Evolutionary conservation across 352 stramenopile species (phyloP).

Genomic region (Globisporangium apiculatum): DNA sequence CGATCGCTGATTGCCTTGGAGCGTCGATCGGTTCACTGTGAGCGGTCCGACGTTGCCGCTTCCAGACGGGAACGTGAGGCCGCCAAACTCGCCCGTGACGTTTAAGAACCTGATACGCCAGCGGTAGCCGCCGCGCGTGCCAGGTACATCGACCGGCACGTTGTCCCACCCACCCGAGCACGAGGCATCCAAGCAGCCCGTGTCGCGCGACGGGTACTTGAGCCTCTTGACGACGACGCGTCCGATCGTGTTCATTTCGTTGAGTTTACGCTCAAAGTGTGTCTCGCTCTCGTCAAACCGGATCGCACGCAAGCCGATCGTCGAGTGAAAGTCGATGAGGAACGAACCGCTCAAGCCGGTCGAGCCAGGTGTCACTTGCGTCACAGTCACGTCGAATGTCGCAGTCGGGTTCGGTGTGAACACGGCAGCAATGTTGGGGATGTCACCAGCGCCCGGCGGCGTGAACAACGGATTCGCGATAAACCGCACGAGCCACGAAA

Average conservation of each 20-base stretch:
- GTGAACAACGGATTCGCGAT: slow-evolving; percentile 88
- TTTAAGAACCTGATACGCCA: slow-evolving; percentile 75
- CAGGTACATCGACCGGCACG: slow-evolving; percentile 56
- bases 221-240: slow-evolving; percentile 86
- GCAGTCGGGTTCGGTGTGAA: slow-evolving; percentile 21
- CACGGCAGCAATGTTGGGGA: slow-evolving; percentile 51
- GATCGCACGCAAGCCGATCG: slow-evolving; percentile 64
- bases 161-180: slow-evolving; percentile 91
- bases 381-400: slow-evolving; percentile 58
- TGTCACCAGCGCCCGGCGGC: slow-evolving; percentile 88
- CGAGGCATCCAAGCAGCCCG: slow-evolving; percentile 31
- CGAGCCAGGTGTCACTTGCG: slow-evolving; percentile 84
- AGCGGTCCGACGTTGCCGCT: slow-evolving; percentile 70
- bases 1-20: slow-evolving; percentile 37
- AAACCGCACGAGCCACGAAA: slow-evolving; percentile 92
- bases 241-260: slow-evolving; percentile 94
- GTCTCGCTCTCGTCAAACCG: slow-evolving; percentile 84
- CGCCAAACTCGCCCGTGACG: slow-evolving; percentile 60
- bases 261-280: slow-evolving; percentile 87
- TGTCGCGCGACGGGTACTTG: slow-evolving; percentile 77
- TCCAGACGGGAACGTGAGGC: slow-evolving; percentile 65
- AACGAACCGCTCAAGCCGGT: slow-evolving; percentile 87
- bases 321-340: slow-evolving; percentile 84
- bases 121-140: slow-evolving; percentile 75
- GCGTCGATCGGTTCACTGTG: slow-evolving; percentile 23